phyloP scores from a whole-genome alignment of 208 protist genomes.

The Trypanosoma grayi region DNA sequence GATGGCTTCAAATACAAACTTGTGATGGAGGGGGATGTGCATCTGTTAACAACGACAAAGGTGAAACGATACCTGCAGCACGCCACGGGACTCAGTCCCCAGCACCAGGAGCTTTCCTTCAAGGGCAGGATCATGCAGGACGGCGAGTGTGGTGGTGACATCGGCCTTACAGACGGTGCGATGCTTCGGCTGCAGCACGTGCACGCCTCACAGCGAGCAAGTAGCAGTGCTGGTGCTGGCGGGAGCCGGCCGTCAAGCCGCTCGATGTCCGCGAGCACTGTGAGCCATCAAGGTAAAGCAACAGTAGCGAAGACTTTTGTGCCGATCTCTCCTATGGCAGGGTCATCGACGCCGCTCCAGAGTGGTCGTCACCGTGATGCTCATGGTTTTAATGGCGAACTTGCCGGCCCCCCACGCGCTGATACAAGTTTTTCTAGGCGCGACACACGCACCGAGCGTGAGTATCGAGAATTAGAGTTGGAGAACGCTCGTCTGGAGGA shows the following conservation, averaged over 20 bases:
- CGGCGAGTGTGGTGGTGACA: conserved; percentile 31
- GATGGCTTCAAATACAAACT: conserved; percentile 85
- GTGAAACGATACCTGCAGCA: conserved; percentile 77
- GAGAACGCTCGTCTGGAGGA: conserved; percentile 51
- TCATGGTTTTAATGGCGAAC: not conserved
- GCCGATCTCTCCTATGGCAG: not conserved
- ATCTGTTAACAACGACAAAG: conserved; percentile 36
- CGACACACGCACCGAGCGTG: not conserved
- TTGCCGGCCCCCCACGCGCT: not conserved
- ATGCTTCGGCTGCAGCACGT: conserved; percentile 46
- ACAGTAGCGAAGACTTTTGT: not conserved
- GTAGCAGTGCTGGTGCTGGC: not conserved
- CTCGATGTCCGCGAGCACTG: not conserved
- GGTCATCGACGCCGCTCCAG: not conserved
- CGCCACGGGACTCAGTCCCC: conserved; percentile 35
- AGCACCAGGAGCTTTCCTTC: conserved; percentile 57
- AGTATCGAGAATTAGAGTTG: conserved; percentile 18
- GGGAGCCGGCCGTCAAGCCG: not conserved
- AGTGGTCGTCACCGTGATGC: not conserved
- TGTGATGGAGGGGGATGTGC: conserved; percentile 67
- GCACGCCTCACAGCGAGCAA: not conserved
- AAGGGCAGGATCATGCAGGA: conserved; percentile 36
- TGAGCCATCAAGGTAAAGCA: not conserved
- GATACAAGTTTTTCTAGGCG: not conserved
- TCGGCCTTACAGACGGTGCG: conserved; percentile 59